These are phyloP conservation scores for Akanthomyces uredinophilus DNA, from an alignment of 2,329 filamentous ascomycete genomes.

Conservation along the genomic window DNA sequence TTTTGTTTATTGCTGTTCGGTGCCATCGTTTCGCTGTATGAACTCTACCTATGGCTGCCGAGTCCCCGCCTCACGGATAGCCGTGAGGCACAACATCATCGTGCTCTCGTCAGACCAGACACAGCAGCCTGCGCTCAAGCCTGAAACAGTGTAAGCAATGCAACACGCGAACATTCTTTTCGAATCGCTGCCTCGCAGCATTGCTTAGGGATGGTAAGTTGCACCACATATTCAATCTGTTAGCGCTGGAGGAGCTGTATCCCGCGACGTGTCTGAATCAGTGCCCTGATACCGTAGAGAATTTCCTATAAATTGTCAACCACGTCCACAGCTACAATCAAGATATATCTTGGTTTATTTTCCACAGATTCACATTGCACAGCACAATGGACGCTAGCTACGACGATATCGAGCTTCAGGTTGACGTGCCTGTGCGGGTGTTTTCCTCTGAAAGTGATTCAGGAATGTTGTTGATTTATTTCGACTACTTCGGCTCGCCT, in stretches of 20 bases:
- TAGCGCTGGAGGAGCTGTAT: not conserved
- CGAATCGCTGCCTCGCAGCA: not conserved
- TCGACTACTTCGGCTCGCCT: conserved; percentile 1
- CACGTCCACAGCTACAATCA: not conserved
- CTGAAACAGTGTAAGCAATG: not conserved
- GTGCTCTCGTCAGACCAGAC: too few relatives aligned
- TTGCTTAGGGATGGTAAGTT: not conserved
- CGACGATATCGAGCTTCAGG: not conserved
- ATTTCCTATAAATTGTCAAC: not conserved
- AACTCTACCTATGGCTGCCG: too few relatives aligned
- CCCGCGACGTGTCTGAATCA: not conserved
- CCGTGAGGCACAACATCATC: too few relatives aligned
- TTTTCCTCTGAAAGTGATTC: not conserved
- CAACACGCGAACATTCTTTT: too few relatives aligned
- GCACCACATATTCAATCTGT: not conserved
- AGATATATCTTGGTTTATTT: too few relatives aligned
- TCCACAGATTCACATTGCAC: too few relatives aligned
- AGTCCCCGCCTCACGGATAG: too few relatives aligned
- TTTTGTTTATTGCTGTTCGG: too few relatives aligned
- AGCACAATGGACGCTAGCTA: conserved; percentile 1
- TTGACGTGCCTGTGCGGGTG: not conserved
- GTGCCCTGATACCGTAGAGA: not conserved
- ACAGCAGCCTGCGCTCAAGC: not conserved
- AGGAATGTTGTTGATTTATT: not conserved
- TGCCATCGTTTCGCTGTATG: too few relatives aligned